Evolutionary conservation across 2,329 filamentous ascomycete species (phyloP), one percentile per base, ranked within the genome.

Genomic region (Xylariales sp.): DNA sequence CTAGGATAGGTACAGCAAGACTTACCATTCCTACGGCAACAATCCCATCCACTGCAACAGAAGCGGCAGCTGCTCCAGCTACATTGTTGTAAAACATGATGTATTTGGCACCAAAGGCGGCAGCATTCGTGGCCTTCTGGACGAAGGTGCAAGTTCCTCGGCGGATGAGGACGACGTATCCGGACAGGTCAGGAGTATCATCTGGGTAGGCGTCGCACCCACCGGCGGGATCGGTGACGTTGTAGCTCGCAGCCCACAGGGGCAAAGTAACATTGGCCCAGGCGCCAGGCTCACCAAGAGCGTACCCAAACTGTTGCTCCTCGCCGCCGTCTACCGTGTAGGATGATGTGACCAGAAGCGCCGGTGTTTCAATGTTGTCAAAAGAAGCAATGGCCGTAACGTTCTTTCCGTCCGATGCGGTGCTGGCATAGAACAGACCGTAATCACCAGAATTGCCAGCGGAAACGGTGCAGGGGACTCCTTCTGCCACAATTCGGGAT

Each of bases 1-100:
- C n/a, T n/a, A n/a, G n/a, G n/a, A n/a, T n/a, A n/a, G n/a, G n/a
- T n/a, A n/a, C n/a, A n/a, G n/a, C 24, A 27, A 12, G 22, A 38
- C n/a, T 38, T 6, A 38, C 33, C 57, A 73, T 71, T 33, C 60
- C 69, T 1, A 60, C 55, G 10, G 57, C 70, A 9, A 53, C 27
- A 31, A 73, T 53, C 2, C 56, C 55, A 0, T 53, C 29, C 1
- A 63, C 62, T 1, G 32, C 21, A 0, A 52, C 47, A 3, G 65
- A 59, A 27, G 65, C 57, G 9, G 66, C 62, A 6, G 52, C 46
- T 4, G 54, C 47, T 3, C 67, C 61, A 11, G 60, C 64, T 5
- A 57, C 58, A 47, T 75, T 78, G 65, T 82, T 82, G 60, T 82
- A 84, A 51, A 80, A 64, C 48, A 84, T 59, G 40, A 84, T 59